Evolutionary conservation across 208 protist genomes (phyloP).

Genomic region (Leishmania mexicana): DNA sequence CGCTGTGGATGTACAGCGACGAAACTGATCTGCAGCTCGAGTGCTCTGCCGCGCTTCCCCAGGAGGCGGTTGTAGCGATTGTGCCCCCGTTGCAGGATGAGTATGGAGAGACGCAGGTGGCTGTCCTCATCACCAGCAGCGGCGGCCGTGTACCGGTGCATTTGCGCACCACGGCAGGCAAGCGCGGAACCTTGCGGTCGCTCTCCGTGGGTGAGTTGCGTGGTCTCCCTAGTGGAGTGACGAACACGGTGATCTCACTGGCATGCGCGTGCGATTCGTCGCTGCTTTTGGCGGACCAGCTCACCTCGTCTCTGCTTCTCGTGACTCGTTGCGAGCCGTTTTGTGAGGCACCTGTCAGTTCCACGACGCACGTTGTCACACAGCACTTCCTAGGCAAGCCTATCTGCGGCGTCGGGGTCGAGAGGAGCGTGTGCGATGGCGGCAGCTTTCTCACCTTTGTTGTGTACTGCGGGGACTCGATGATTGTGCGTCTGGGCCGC

Average conservation of each 20-base stretch:
- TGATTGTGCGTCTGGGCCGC: constrained; percentile 40
- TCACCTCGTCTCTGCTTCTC: constrained; percentile 43
- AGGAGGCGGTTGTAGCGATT: constrained; percentile 22
- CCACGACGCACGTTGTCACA: constrained; percentile 41
- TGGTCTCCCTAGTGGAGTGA: constrained; percentile 10
- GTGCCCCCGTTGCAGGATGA: constrained; percentile 18
- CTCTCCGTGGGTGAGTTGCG: constrained; percentile 14
- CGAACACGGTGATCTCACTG: constrained; percentile 27
- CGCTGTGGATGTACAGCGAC: constrained; percentile 34
- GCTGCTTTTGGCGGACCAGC: constrained; percentile 53
- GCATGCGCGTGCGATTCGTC: constrained; percentile 19
- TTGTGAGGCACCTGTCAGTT: constrained; percentile 25
- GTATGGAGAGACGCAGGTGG: constrained; percentile 20
- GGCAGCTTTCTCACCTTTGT: constrained; percentile 39
- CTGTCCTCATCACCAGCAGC: constrained; percentile 39
- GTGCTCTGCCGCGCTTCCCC: constrained; percentile 11
- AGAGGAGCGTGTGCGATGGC: constrained; percentile 25
- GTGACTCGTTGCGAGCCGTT: constrained; percentile 40
- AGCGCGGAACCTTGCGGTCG: neutral
- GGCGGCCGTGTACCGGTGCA: constrained; percentile 48
- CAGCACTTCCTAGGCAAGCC: constrained; percentile 38
- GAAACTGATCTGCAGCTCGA: constrained; percentile 19
- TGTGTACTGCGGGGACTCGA: constrained; percentile 54
- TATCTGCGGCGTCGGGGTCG: constrained; percentile 44
- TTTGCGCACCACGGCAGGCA: neutral